These are phyloP conservation scores for Toxoplasma gondii DNA, from an alignment of 169 alveolate species.

Conservation along the genomic window DNA sequence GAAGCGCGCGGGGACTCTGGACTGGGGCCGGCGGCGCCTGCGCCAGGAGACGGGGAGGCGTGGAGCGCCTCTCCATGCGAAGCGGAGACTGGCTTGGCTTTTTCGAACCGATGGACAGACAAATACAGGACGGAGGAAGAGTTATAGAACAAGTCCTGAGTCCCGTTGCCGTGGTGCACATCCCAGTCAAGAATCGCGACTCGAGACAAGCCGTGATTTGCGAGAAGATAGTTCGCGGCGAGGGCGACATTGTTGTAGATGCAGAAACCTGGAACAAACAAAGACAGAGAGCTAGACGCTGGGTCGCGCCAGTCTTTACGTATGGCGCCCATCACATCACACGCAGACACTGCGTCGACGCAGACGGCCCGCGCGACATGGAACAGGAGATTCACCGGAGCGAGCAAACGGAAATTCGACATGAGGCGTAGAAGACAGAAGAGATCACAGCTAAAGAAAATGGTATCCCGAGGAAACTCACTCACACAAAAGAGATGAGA, in stretches of 20 bases:
- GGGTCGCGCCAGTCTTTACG: background rate
- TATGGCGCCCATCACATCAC: too few species aligned
- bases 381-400: too few species aligned
- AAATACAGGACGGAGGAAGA: slow-evolving; percentile 74
- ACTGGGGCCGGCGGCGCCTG: background rate
- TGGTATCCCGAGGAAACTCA: too few species aligned
- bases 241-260: slow-evolving; percentile 92
- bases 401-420: too few species aligned
- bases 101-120: slow-evolving; percentile 78
- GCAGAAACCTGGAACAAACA: slow-evolving; percentile 86
- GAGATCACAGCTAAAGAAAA: too few species aligned
- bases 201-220: slow-evolving; percentile 83
- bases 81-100: background rate
- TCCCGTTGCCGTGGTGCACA: slow-evolving; percentile 97
- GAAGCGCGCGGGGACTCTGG: background rate
- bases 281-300: background rate
- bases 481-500: too few species aligned
- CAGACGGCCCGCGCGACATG: too few species aligned
- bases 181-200: slow-evolving; percentile 95
- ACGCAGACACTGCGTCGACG: too few species aligned
- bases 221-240: slow-evolving; percentile 89
- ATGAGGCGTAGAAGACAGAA: too few species aligned
- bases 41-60: background rate
- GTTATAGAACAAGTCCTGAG: slow-evolving; percentile 89
- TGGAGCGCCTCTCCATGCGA: background rate